Evolutionary conservation across 345 rosid species (phyloP).

Genomic region (Eucalyptus decipiens): DNA sequence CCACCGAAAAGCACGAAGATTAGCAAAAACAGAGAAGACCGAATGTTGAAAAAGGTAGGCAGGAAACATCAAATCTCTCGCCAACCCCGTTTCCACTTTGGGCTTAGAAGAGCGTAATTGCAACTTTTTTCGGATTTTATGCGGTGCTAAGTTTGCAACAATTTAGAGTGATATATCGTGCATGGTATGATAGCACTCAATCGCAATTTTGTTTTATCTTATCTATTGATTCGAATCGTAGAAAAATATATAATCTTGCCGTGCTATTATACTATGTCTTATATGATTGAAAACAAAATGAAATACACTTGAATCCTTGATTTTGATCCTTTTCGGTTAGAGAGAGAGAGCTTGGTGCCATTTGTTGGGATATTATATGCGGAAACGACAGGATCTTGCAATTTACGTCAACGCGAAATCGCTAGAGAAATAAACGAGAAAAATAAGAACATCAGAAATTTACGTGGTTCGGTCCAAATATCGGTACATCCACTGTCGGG

Average conservation of each 20-base stretch:
- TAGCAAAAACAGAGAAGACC: background rate
- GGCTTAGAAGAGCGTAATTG: background rate
- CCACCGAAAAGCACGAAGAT: background rate
- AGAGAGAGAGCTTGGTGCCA: background rate
- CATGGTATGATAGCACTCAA: background rate
- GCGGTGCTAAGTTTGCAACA: background rate
- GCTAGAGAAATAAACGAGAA: too few relatives aligned
- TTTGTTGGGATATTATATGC: too few relatives aligned
- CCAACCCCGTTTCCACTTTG: background rate
- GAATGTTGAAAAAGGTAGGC: background rate
- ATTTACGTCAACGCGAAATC: too few relatives aligned
- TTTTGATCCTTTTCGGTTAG: background rate
- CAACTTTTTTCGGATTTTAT: background rate
- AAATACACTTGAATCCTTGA: background rate
- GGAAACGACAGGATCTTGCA: rapidly evolving
- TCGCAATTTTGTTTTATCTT: background rate
- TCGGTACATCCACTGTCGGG: rapidly evolving
- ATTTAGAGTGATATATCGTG: background rate
- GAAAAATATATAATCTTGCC: background rate
- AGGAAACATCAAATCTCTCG: background rate
- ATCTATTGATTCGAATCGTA: background rate
- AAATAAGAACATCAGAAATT: too few relatives aligned
- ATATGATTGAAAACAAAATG: background rate
- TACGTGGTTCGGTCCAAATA: rapidly evolving
- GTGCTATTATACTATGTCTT: background rate